These are phyloP conservation scores for Periconia sp. DNA, from an alignment of 2,329 filamentous ascomycete species.

Conservation along the genomic window DNA sequence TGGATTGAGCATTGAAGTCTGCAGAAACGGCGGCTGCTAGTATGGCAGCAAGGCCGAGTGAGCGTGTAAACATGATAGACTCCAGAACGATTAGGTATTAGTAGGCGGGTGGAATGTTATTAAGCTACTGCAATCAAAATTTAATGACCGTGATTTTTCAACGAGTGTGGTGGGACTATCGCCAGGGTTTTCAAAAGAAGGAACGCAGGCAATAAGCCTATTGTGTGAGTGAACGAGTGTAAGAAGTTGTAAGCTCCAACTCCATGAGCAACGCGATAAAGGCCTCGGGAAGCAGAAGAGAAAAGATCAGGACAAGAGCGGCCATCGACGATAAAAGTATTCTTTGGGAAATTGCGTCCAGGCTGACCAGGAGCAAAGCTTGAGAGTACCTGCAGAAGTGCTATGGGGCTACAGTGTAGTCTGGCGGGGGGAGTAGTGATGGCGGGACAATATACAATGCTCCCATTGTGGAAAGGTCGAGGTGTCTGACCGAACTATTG, in stretches of 20 bases:
- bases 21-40: constrained; percentile 33
- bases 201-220: constrained; percentile 56
- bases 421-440: background rate
- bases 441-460: background rate
- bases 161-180: constrained; percentile 39
- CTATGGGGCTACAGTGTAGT: constrained; percentile 21
- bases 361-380: constrained; percentile 20
- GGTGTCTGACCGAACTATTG: background rate
- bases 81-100: constrained; percentile 27
- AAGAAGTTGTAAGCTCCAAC: constrained; percentile 3
- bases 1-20: constrained; percentile 45
- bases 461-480: background rate
- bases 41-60: constrained; percentile 35
- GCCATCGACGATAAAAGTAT: background rate
- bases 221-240: constrained; percentile 31
- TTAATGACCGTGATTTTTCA: background rate
- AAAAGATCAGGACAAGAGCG: constrained; percentile 23
- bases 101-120: constrained; percentile 5
- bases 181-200: constrained; percentile 50
- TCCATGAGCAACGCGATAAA: background rate
- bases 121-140: constrained; percentile 18
- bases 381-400: constrained; percentile 27
- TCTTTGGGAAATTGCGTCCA: constrained; percentile 25
- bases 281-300: constrained; percentile 7
- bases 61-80: constrained; percentile 18